A percentile compares a stretch with the other conserved stretches of the same genome.
phyloP scores from a whole-genome alignment of 495 filamentous ascomycete genomes.

The Diplogelasinospora grovesii region DNA sequence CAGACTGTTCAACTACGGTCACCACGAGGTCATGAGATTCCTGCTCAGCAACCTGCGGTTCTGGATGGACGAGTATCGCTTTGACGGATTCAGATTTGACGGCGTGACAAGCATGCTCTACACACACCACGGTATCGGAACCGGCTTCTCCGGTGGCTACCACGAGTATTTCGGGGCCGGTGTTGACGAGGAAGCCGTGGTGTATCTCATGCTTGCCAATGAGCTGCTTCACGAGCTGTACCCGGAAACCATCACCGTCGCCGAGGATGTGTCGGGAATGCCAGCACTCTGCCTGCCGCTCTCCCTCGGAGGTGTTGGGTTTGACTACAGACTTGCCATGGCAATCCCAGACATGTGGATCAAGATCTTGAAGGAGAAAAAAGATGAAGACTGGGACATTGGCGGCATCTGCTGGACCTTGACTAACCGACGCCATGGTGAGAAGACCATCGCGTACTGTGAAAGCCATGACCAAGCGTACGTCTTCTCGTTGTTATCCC shows the following conservation, averaged over 20 bases:
- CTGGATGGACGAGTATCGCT: slow-evolving; percentile 98
- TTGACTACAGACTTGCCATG: slow-evolving; percentile 97
- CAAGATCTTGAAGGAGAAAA: slow-evolving; percentile 91
- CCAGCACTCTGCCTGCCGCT: slow-evolving; percentile 84
- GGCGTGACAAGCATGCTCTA: slow-evolving; percentile 99
- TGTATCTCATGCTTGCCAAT: slow-evolving; percentile 94
- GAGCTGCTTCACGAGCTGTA: slow-evolving; percentile 90
- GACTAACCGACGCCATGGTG: slow-evolving; percentile 87
- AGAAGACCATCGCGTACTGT: slow-evolving; percentile 97
- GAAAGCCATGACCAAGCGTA: slow-evolving; percentile 99
- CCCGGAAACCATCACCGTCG: slow-evolving; percentile 80
- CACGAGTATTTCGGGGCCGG: slow-evolving; percentile 92
- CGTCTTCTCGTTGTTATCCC: slow-evolving; percentile 28
- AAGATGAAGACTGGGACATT: slow-evolving; percentile 91
- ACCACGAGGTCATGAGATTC: slow-evolving; percentile 90
- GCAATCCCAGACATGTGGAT: slow-evolving; percentile 98
- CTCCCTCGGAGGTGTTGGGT: slow-evolving; percentile 82
- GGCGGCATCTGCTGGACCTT: slow-evolving; percentile 75
- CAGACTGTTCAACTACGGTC: slow-evolving; percentile 92
- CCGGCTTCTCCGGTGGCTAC: slow-evolving; percentile 95
- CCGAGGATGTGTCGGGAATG: slow-evolving; percentile 98
- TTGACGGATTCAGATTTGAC: slow-evolving; percentile 97
- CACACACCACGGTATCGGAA: slow-evolving; percentile 91
- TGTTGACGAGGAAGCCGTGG: slow-evolving; percentile 93
- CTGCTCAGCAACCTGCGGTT: slow-evolving; percentile 91